A percentile compares a stretch with the other conserved stretches of the same genome.
phyloP scores from a whole-genome alignment of 2,329 filamentous ascomycete genomes.

The Diaporthe vexans region DNA sequence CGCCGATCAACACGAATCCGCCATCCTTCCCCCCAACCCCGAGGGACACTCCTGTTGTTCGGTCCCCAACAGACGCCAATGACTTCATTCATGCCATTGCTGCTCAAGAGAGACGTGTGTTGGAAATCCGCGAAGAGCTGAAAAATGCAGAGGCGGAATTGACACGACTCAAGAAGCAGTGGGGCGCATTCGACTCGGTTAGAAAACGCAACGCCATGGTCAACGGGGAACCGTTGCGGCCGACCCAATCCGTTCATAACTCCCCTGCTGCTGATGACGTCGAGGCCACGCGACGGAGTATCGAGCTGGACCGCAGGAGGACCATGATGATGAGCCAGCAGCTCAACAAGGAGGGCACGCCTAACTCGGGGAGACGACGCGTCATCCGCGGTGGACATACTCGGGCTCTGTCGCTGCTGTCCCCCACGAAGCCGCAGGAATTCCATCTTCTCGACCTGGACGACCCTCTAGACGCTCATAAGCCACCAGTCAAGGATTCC shows the following conservation, averaged over 20 bases:
- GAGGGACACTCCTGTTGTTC: constrained; percentile 57
- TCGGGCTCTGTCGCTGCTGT: constrained; percentile 82
- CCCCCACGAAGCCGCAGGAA: constrained; percentile 68
- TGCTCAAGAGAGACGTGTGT: constrained; percentile 88
- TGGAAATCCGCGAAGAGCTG: constrained; percentile 94
- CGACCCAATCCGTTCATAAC: constrained; percentile 48
- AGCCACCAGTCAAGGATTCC: constrained; percentile 50
- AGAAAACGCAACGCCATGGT: constrained; percentile 82
- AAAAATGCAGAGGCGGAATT: constrained; percentile 84
- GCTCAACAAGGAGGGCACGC: constrained; percentile 55
- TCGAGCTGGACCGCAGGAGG: constrained; percentile 81
- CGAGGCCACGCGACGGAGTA: constrained; percentile 58
- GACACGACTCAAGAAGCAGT: constrained; percentile 83
- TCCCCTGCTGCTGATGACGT: constrained; percentile 39
- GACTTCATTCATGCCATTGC: constrained; percentile 91
- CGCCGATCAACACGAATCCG: constrained; percentile 59
- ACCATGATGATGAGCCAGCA: constrained; percentile 70
- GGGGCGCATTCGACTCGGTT: constrained; percentile 81
- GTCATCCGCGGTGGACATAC: constrained; percentile 78
- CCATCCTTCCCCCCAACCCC: constrained; percentile 66
- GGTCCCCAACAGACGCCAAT: constrained; percentile 68
- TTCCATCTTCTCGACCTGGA: constrained; percentile 61
- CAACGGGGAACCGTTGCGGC: constrained; percentile 70
- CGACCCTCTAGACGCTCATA: constrained; percentile 60
- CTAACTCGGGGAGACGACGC: constrained; percentile 64